Percentiles rank a stretch among this genome's conserved stretches.
Conservation (phyloP, 2,329 filamentous ascomycete species). For the Ophiognomonia clavigignenti-juglandacearum region DNA sequence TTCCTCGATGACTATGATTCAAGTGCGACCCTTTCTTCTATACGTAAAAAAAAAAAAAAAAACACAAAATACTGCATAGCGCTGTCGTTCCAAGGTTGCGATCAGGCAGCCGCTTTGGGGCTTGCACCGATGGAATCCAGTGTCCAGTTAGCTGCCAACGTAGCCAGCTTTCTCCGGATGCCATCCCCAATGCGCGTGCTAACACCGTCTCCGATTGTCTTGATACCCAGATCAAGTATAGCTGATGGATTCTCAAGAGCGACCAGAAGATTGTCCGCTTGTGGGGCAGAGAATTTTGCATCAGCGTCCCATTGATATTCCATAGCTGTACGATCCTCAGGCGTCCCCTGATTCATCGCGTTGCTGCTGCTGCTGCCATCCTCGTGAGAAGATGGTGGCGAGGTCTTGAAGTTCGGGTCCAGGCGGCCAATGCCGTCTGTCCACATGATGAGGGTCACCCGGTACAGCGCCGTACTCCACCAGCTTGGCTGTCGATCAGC, state of each 20-base stretch:
- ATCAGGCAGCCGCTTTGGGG: background rate
- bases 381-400: constrained; percentile 8
- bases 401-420: constrained; percentile 34
- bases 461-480: constrained; percentile 68
- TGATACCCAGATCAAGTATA: constrained; percentile 36
- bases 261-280: constrained; percentile 27
- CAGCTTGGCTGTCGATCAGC: constrained; percentile 58
- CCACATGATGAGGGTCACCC: constrained; percentile 61
- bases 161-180: constrained; percentile 37
- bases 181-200: constrained; percentile 40
- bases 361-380: constrained; percentile 18
- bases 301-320: constrained; percentile 34
- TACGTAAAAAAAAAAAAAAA: background rate
- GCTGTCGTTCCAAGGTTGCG: too few relatives aligned
- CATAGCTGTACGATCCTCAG: constrained; percentile 32
- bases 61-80: background rate
- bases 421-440: constrained; percentile 51
- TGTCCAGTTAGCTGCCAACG: constrained; percentile 35
- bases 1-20: too few relatives aligned
- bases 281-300: constrained; percentile 32
- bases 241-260: constrained; percentile 33
- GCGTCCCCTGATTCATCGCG: constrained; percentile 35
- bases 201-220: constrained; percentile 33
- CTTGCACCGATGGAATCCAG: constrained; percentile 19
- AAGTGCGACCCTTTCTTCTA: too few relatives aligned